Base-by-base conservation (phyloP, 1,284 basidiomycete genomes). In the Cystobasidiaceae sp. region DNA sequence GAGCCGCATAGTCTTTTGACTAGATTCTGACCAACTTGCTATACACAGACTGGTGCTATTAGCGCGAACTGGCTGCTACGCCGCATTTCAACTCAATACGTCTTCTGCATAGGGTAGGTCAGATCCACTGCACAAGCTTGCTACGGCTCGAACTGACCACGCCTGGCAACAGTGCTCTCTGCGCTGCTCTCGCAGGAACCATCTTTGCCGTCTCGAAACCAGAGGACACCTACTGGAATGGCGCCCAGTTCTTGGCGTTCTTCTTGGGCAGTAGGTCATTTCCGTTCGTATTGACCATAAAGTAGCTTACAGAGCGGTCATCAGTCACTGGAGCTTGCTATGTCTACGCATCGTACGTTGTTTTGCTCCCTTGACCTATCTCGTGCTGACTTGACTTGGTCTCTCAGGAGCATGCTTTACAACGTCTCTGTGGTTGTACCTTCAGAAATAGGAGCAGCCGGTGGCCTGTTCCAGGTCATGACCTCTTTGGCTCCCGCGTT, bases 141-240 rank as follows among this genome's bases (percentile, higher is more conserved):
- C n/a, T n/a, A 39, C 11, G n/a, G n/a, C n/a, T 39, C 37, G n/a
- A 11, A 11, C n/a, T 11, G 11, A 15, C n/a, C n/a, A n/a, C 49
- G 30, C 37, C 21, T 9, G 5, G 11, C 9, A 19, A 30, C 37
- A 33, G 19, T 52, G 60, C 44, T n/a, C 27, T 62, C n/a, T 46
- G 67, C 15, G 60, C 62, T 5, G 71, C 70, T 21, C 25, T 69
- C 7, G 71, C 73, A 7, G 67, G 67, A 52, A 50, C 72, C 32
- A 61, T 77, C 13, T 75, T 72, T 51, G 74, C 73, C 1, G 68
- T 74, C 19, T 62, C 67, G 25, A 71, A 71, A 0, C 32, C 54
- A 0, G 67, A 56, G 25, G 58, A 68, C 8, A 70, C 59, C 4
- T 77, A 76, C 66, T 77, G 75, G 75, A 68, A 69, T 2, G 69